Evolutionary conservation across 176 grass and related monocot genomes (phyloP), one percentile per base, ranked within the genome.

Genomic region (Zoysia japonica): DNA sequence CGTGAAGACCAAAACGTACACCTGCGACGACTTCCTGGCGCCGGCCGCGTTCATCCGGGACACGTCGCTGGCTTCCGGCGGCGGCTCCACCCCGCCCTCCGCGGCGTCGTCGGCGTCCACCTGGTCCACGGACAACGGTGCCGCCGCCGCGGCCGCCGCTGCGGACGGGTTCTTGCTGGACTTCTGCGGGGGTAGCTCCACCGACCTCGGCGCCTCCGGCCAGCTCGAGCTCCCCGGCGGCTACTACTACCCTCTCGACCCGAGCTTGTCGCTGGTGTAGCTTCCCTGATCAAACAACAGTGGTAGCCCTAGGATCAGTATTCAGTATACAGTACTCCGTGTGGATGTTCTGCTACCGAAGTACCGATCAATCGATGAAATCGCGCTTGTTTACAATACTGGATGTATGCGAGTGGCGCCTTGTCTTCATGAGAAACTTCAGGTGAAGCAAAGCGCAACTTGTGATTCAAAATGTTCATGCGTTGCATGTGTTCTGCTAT

Each of bases 1-100:
- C 4, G 75, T 97, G 41, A 97, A 97, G 79, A 88, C 80, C 2
- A 88, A 97, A 86, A 11, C 45, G 17, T 97, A 97, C 90, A 78
- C 83, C 69, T 87, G 61, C 63, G 90, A 87, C 54, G 93, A 89
- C 72, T 93, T 97, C 85, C 80, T 93, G 35, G 65, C 65, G 61
- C 80, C 85, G 12, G 0, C 61, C 19, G 80, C 68, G 59, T 56
- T 90, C 28, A 28, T 28, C 20, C 80, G 61, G 9, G 80, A 83
- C 74, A 37, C 75, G 38, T 54, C 75, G 28, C 12, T 9, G 11
- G 75, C 14, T 39, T 40, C 60, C 6, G 15, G 39, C 46, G 38
- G 36, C 65, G 71, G 80, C n/a, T 83, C 80, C 28, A 72, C 76
- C 14, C 83, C 75, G 1, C 79, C 53, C 79, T 86, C 84, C 11